A percentile compares a stretch with the other conserved stretches of the same genome.
These are phyloP conservation scores for Diplodia seriata DNA, from an alignment of 2,329 filamentous ascomycete species.

Conservation along the genomic window DNA sequence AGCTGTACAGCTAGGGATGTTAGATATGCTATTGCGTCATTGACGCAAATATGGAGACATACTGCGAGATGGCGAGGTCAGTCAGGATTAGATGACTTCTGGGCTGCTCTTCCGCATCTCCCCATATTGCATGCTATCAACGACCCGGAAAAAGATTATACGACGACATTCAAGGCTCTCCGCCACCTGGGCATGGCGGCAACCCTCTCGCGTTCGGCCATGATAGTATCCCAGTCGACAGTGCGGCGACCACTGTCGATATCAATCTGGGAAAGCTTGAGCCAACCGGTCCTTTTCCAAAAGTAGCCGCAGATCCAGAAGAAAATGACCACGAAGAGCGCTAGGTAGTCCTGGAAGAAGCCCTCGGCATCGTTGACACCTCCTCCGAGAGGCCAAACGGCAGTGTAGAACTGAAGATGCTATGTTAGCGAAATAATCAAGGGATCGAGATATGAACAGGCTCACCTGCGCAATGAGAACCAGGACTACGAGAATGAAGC, in stretches of 20 bases:
- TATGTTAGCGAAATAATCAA: slow-evolving; percentile 9
- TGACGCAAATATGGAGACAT: too few species aligned
- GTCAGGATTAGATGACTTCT: too few species aligned
- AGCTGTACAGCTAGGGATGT: too few species aligned
- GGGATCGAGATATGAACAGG: neutral
- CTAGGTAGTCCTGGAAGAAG: slow-evolving; percentile 58
- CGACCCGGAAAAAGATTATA: slow-evolving; percentile 34
- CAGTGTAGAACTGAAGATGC: slow-evolving; percentile 37
- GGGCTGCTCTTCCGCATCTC: too few species aligned
- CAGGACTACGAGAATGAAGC: slow-evolving; percentile 49
- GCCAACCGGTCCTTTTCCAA: slow-evolving; percentile 71
- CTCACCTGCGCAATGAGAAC: slow-evolving; percentile 52
- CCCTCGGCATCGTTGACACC: slow-evolving; percentile 45
- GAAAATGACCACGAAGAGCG: slow-evolving; percentile 52
- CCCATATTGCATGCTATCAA: neutral
- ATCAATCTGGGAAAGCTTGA: slow-evolving; percentile 67
- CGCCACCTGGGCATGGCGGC: slow-evolving; percentile 62
- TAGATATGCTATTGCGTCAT: too few species aligned
- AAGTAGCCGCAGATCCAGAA: slow-evolving; percentile 61
- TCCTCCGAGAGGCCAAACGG: slow-evolving; percentile 41
- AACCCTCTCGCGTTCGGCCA: slow-evolving; percentile 60
- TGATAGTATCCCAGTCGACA: slow-evolving; percentile 70
- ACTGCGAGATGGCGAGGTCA: neutral
- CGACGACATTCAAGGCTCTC: slow-evolving; percentile 39
- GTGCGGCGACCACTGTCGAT: slow-evolving; percentile 70